Base-by-base conservation (phyloP, 2,329 filamentous ascomycete genomes). In the Diaporthe ampelina region DNA sequence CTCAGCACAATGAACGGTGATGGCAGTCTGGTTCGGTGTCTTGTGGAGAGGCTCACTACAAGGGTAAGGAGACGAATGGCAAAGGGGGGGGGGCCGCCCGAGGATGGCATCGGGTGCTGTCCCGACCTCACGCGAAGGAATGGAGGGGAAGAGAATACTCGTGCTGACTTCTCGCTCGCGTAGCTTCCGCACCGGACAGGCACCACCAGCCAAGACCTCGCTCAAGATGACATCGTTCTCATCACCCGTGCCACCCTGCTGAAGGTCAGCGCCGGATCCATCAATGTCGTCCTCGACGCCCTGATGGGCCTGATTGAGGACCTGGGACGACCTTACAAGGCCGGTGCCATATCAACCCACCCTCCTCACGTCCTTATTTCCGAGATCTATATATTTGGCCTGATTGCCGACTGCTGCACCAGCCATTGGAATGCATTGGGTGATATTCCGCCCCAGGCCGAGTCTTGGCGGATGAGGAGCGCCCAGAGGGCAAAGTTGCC, bases 131-230 rank as follows among this genome's bases (percentile, higher is more conserved):
- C 37, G 48, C 63, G 63, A 68, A 54, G 63, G 63, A 54, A 54
- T 68, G 32, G 48, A 32, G 19, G 15, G 15, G 19, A 8, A 26
- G 63, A 54, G 63, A 54, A 68, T n/a, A 40, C 63, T 54, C 24
- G 59, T 71, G 59, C 76, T 76, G 43, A 72, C 73, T 70, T 58
- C 43, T 74, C 71, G 76, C 75, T 79, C 77, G 77, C 59, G 17
- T 72, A 92, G 91, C 88, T 93, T 73, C 91, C 91, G 73, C 90
- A 92, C 83, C 87, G 89, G 77, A 91, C 90, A 73, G 90, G 91
- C 79, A 89, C 87, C 74, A 86, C 86, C 74, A 85, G 86, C 77
- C 86, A 89, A 78, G 88, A 89, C 77, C 86, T 92, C 75, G 83
- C 86, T 73, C 88, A 90, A 79, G 91, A 93, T 82, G 89, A 92